phyloP scores from a whole-genome alignment of 2,329 filamentous ascomycete species.

The Blastomyces percursus region DNA sequence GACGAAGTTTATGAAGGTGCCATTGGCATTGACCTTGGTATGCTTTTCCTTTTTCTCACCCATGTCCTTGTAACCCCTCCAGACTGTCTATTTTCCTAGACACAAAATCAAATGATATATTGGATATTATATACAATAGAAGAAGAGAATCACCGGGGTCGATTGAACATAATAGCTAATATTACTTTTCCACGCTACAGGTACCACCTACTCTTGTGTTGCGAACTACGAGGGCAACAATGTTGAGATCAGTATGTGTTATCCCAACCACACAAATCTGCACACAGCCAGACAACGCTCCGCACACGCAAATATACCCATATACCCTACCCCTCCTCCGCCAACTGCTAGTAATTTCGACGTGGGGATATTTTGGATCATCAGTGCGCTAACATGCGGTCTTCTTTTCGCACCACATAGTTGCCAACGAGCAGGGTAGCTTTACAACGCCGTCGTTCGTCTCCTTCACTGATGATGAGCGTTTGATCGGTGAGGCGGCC shows the following conservation, averaged over 20 bases:
- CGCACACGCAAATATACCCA: conserved; percentile 6
- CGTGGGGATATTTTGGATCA: background rate
- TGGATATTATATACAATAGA: conserved; percentile 7
- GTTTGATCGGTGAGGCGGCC: conserved; percentile 96
- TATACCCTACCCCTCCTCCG: background rate
- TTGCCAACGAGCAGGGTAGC: conserved; percentile 99
- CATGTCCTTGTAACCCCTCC: background rate
- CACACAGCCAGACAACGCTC: background rate
- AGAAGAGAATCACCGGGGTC: conserved; percentile 5
- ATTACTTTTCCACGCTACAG: conserved; percentile 38
- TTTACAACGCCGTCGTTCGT: conserved; percentile 99
- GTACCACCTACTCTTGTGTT: conserved; percentile 99
- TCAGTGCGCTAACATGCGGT: conserved; percentile 8
- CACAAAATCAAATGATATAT: background rate
- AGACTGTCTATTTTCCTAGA: background rate
- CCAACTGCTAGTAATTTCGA: background rate
- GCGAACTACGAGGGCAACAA: conserved; percentile 98
- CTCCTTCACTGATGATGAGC: conserved; percentile 97
- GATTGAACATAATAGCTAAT: conserved; percentile 17
- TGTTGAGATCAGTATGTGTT: conserved; percentile 83
- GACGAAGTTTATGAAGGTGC: conserved; percentile 99
- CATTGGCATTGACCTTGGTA: conserved; percentile 99
- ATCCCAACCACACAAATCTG: conserved; percentile 1
- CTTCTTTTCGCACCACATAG: conserved; percentile 28
- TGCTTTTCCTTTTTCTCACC: conserved; percentile 27